phyloP scores from a whole-genome alignment of 768 basidiomycete species.

The Pisolithus microcarpus region DNA sequence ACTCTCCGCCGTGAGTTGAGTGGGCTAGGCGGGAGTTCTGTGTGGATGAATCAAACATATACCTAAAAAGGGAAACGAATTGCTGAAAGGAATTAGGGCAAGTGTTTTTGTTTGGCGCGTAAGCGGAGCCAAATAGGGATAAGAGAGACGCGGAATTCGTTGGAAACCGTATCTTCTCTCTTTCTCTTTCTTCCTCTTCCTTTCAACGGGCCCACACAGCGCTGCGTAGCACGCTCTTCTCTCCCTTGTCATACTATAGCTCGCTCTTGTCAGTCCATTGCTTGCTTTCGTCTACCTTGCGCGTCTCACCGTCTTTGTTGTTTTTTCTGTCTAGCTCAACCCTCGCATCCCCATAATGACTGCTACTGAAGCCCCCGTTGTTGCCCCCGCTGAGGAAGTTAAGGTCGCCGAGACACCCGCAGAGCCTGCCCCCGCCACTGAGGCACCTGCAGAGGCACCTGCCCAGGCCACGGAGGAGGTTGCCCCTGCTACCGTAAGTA shows the following conservation, averaged over 20 bases:
- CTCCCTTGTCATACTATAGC: conserved; percentile 54
- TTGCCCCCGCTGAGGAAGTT: conserved; percentile 45
- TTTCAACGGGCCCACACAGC: conserved; percentile 37
- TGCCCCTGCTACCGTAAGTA: conserved; percentile 30
- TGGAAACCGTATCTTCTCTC: conserved; percentile 35
- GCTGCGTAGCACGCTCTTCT: conserved; percentile 53
- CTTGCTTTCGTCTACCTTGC: conserved; percentile 2
- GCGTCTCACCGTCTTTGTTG: conserved; percentile 11
- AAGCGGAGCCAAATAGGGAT: conserved; percentile 37
- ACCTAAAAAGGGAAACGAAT: conserved; percentile 2
- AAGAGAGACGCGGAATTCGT: conserved; percentile 32
- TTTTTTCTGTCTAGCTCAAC: conserved; percentile 37
- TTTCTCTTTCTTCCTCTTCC: conserved; percentile 50
- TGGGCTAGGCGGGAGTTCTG: background rate
- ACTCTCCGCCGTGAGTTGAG: no score
- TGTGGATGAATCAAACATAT: conserved; percentile 1
- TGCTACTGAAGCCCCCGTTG: conserved; percentile 54
- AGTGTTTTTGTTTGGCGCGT: conserved; percentile 33
- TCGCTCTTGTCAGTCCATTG: conserved; percentile 37
- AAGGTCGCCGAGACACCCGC: conserved; percentile 37
- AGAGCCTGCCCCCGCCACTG: conserved; percentile 26
- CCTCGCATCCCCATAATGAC: conserved; percentile 74
- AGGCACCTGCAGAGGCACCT: conserved; percentile 22
- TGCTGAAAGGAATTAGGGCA: conserved; percentile 26
- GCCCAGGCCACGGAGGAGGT: conserved; percentile 28